Evolutionary conservation across 2,329 filamentous ascomycete genomes (phyloP), one percentile per base, ranked within the genome.

Genomic region (Microcyclospora tardicrescens): DNA sequence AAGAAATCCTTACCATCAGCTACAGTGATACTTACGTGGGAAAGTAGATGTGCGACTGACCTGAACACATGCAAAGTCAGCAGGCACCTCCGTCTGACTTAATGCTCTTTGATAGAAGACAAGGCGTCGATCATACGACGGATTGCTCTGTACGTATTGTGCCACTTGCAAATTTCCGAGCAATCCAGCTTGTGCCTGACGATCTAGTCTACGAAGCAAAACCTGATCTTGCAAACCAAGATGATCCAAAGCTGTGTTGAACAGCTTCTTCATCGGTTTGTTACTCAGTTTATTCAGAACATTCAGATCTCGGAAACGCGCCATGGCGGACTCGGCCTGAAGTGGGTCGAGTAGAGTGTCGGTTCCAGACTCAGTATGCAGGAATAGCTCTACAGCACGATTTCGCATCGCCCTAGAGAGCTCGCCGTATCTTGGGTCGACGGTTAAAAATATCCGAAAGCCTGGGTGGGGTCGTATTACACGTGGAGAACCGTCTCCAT

Each of bases 341-440:
- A 56, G 34, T 14, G 46, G 41, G 10, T 38, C 37, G 12, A 35
- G 37, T 9, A 41, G 36, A 33, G 42, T 47, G 30, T 42, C 37
- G 38, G 33, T 28, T 19, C 28, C 36, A 13, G 28, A 38, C 3
- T 42, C 33, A 13, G 14, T 9, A 2, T 36, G 34, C 6, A 98
- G 67, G 53, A 79, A 91, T 9, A 98, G 81, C 61, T 98, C 93
- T 16, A 95, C 72, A 35, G 86, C 86, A 58, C 91, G 77, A 61
- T 98, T 98, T 41, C 93, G 73, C 91, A 98, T 98, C 1, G 91
- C 91, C 45, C 91, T 75, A 3, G 91, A 98, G 8, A 98, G 69
- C 59, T 98, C 91, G 13, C 91, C 93, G 58, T 94, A 84, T 36
- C 80, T 77, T 34, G 91, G 79, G 58, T 98, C 89, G 67, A 93